These are phyloP conservation scores for Xylariomycetidae sp. DNA, from an alignment of 2,329 filamentous ascomycete species.

Conservation along the genomic window DNA sequence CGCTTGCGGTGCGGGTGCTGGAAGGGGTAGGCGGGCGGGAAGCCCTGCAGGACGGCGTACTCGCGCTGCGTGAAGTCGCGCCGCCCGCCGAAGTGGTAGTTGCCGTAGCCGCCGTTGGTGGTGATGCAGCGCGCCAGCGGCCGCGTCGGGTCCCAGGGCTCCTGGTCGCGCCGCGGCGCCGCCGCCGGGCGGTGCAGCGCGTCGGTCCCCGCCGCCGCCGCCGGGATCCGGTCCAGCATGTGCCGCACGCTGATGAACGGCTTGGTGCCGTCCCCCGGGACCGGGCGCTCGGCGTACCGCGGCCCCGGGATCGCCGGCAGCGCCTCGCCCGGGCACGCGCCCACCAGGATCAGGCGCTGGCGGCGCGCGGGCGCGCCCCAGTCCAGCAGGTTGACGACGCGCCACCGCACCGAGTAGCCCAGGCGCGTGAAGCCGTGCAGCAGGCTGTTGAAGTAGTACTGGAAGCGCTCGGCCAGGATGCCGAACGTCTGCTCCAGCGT, in stretches of 20 bases:
- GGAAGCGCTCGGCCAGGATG: conserved; percentile 47
- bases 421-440: conserved; percentile 57
- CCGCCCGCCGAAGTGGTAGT: conserved; percentile 59
- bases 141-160: conserved; percentile 38
- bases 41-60: conserved; percentile 63
- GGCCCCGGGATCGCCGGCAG: conserved; percentile 59
- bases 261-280: conserved; percentile 23
- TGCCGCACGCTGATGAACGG: conserved; percentile 39
- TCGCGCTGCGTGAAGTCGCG: conserved; percentile 63
- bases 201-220: conserved; percentile 15
- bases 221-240: conserved; percentile 32
- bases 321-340: conserved; percentile 60
- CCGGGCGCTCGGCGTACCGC: conserved; percentile 45
- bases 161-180: conserved; percentile 22
- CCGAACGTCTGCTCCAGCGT: conserved; percentile 78
- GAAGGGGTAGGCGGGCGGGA: conserved; percentile 58
- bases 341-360: conserved; percentile 50
- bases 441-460: conserved; percentile 51
- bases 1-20: conserved; percentile 38
- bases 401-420: conserved; percentile 68
- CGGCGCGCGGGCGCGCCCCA: conserved; percentile 47
- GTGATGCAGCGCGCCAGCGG: conserved; percentile 57
- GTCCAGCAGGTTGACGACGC: conserved; percentile 44
- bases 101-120: conserved; percentile 49
- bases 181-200: conserved; percentile 34